phyloP scores from a whole-genome alignment of 495 filamentous ascomycete species.

The Durotheca rogersii region DNA sequence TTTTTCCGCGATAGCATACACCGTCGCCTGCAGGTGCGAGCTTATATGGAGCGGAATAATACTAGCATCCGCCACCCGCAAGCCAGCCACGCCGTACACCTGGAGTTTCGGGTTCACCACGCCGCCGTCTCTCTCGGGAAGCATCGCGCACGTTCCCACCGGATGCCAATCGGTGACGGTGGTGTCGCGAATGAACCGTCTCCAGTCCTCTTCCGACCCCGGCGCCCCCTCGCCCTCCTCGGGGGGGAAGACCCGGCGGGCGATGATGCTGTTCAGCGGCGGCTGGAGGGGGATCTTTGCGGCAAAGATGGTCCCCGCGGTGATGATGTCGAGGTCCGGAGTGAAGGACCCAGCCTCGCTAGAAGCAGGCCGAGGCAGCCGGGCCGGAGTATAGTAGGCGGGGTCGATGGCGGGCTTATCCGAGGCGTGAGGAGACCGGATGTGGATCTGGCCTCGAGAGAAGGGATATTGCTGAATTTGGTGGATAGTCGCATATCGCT shows the following conservation, averaged over 20 bases:
- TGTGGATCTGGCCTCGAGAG: slow-evolving; percentile 50
- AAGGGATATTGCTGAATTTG: slow-evolving; percentile 58
- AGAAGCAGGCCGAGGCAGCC: slow-evolving; percentile 49
- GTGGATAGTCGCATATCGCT: slow-evolving; percentile 54
- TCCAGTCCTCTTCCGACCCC: slow-evolving; percentile 34
- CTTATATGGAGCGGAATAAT: slow-evolving; percentile 52
- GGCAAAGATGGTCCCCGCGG: slow-evolving; percentile 41
- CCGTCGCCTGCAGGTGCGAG: slow-evolving; percentile 50
- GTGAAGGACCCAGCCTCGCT: slow-evolving; percentile 38
- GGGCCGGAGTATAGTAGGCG: slow-evolving; percentile 26
- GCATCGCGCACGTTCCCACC: slow-evolving; percentile 56
- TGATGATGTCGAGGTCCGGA: slow-evolving; percentile 49
- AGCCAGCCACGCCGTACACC: slow-evolving; percentile 52
- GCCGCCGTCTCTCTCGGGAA: slow-evolving; percentile 39
- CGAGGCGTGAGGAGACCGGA: slow-evolving; percentile 23
- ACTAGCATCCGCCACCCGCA: slow-evolving; percentile 56
- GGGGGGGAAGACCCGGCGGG: slow-evolving; percentile 42
- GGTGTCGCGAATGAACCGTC: slow-evolving; percentile 41
- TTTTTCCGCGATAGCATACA: slow-evolving; percentile 60
- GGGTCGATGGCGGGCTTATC: slow-evolving; percentile 2
- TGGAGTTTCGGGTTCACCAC: slow-evolving; percentile 53
- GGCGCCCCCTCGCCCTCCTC: no score
- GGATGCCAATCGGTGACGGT: slow-evolving; percentile 51
- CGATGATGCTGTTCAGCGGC: slow-evolving; percentile 47
- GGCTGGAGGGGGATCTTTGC: slow-evolving; percentile 45